Percentiles rank a stretch among this genome's conserved stretches.
Conservation (phyloP, 148 eudicot genomes). For the Silene conica region DNA sequence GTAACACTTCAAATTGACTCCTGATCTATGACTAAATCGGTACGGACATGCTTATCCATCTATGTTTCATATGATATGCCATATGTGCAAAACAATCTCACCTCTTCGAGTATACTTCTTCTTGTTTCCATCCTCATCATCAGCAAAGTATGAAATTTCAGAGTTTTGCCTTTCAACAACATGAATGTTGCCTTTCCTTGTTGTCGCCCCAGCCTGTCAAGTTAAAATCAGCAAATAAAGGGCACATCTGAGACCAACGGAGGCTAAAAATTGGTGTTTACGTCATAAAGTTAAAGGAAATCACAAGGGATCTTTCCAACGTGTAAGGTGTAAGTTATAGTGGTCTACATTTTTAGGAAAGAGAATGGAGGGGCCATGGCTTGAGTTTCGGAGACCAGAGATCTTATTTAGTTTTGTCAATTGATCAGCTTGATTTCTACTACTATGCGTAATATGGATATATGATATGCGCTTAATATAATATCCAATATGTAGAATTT, state of each 20-base stretch:
- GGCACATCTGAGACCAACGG: conserved; percentile 1
- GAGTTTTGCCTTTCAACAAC: conserved; percentile 82
- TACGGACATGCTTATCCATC: background rate
- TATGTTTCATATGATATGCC: background rate
- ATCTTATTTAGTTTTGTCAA: background rate
- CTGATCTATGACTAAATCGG: background rate
- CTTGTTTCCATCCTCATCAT: conserved; percentile 89
- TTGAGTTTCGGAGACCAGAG: background rate
- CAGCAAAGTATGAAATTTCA: conserved; percentile 80
- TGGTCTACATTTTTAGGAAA: background rate
- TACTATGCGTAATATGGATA: background rate
- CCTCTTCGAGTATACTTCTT: conserved; percentile 85
- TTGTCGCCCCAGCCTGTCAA: conserved; percentile 80
- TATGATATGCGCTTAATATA: background rate
- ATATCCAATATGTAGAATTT: background rate
- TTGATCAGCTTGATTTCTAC: background rate
- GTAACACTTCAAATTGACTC: background rate
- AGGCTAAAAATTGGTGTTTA: background rate
- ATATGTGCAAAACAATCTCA: conserved; percentile 28
- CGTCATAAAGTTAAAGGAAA: too few relatives aligned
- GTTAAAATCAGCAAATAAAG: conserved; percentile 15
- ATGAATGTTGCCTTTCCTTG: conserved; percentile 68
- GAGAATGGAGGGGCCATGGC: background rate
- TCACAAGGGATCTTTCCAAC: background rate
- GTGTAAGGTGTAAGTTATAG: background rate